These are phyloP conservation scores for Chalara sp. DNA, from an alignment of 2,329 filamentous ascomycete genomes.

Conservation along the genomic window DNA sequence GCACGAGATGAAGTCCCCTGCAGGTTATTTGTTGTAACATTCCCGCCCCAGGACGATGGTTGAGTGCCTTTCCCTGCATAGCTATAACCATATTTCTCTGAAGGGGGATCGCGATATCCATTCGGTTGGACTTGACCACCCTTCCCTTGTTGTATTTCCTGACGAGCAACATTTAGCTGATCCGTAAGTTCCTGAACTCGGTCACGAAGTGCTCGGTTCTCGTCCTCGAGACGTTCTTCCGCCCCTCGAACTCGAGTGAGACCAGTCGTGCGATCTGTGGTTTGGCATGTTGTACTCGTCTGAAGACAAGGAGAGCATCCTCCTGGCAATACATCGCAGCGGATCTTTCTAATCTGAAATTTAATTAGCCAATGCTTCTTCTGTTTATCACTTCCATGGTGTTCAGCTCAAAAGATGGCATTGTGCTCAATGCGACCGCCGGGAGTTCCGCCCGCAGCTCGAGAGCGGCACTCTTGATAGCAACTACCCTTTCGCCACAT, in stretches of 20 bases:
- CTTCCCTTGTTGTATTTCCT: constrained; percentile 28
- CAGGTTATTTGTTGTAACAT: constrained; percentile 8
- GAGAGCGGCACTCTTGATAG: no score
- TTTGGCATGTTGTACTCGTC: constrained; percentile 69
- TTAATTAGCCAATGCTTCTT: constrained; percentile 8
- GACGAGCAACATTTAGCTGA: constrained; percentile 37
- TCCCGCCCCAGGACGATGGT: background rate
- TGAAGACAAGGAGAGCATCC: constrained; percentile 78
- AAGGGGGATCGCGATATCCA: constrained; percentile 21
- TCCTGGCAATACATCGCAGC: constrained; percentile 73
- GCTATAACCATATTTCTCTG: constrained; percentile 13
- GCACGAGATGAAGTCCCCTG: constrained; percentile 19
- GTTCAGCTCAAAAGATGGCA: no score
- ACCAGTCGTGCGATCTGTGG: constrained; percentile 81
- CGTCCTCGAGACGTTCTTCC: constrained; percentile 66
- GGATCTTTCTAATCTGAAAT: constrained; percentile 70
- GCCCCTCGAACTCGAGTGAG: constrained; percentile 74
- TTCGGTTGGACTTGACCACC: constrained; percentile 50
- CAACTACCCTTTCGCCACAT: no score
- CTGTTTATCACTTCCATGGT: background rate
- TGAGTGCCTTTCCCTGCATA: constrained; percentile 4
- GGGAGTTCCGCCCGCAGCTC: no score
- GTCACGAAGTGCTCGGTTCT: constrained; percentile 59
- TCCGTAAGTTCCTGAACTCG: constrained; percentile 64
- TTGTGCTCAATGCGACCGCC: no score